These are phyloP conservation scores for Zygoascus sp. DNA, from an alignment of 1,139 yeast genomes.

Conservation along the genomic window DNA sequence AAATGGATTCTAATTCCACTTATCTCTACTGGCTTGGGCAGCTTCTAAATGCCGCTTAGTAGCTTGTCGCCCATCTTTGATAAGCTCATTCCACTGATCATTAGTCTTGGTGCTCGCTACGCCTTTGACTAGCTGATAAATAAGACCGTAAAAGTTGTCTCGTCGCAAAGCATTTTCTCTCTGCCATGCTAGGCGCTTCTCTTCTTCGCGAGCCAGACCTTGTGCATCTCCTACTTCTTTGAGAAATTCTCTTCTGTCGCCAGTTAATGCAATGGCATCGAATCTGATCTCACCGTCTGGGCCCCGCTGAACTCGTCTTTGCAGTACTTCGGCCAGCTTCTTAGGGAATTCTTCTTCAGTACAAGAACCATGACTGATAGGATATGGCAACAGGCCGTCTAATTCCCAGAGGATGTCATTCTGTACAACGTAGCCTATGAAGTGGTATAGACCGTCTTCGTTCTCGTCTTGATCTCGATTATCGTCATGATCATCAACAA, in stretches of 20 bases:
- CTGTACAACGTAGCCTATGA: conserved; percentile 50
- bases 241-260: conserved; percentile 45
- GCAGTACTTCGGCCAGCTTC: conserved; percentile 38
- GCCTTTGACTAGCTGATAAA: conserved; percentile 45
- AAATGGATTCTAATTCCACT: too few relatives aligned
- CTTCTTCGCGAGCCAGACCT: conserved; percentile 34
- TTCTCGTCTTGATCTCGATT: conserved; percentile 35
- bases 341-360: conserved; percentile 42
- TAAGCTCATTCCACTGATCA: conserved; percentile 44
- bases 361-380: conserved; percentile 52
- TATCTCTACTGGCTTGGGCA: conserved; percentile 1
- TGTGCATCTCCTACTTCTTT: conserved; percentile 40
- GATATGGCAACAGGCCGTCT: conserved; percentile 60
- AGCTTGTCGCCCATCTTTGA: conserved; percentile 32
- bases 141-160: conserved; percentile 53
- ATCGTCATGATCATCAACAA: conserved; percentile 43
- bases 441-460: conserved; percentile 58
- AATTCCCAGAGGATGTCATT: conserved; percentile 55
- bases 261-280: conserved; percentile 54
- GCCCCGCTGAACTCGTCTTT: conserved; percentile 45
- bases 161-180: conserved; percentile 46
- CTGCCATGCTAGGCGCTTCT: conserved; percentile 39
- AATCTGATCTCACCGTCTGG: conserved; percentile 51
- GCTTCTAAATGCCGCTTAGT: conserved; percentile 2
- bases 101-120: conserved; percentile 38